A percentile compares a stretch with the other conserved stretches of the same genome.
phyloP scores from a whole-genome alignment of 768 basidiomycete species.

The Podaxis rugospora region DNA sequence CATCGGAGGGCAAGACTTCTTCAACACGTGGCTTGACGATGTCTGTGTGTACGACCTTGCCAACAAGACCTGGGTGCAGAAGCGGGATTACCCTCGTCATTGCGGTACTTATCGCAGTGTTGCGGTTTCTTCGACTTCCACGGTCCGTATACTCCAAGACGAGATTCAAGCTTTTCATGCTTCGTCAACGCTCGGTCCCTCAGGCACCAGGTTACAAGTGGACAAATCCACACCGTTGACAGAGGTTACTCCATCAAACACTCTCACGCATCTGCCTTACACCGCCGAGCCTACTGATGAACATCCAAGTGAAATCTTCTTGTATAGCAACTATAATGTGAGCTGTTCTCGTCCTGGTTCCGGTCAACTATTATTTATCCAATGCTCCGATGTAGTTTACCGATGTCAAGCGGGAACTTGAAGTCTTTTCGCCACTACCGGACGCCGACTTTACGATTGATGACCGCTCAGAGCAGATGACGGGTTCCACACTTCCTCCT shows the following conservation, averaged over 20 bases:
- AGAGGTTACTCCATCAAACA: constrained; percentile 54
- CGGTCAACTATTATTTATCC: constrained; percentile 5
- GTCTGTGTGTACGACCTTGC: constrained; percentile 84
- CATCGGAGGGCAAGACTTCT: constrained; percentile 93
- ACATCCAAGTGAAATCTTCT: constrained; percentile 79
- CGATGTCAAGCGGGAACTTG: constrained; percentile 92
- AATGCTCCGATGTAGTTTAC: constrained; percentile 56
- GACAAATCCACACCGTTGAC: constrained; percentile 35
- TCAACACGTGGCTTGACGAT: constrained; percentile 92
- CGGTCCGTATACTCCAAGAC: constrained; percentile 66
- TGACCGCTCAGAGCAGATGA: constrained; percentile 80
- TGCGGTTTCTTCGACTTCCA: constrained; percentile 68
- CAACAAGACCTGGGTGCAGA: constrained; percentile 70
- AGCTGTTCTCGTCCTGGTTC: constrained; percentile 21
- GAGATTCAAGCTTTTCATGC: constrained; percentile 42
- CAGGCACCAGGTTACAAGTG: constrained; percentile 55
- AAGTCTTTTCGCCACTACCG: constrained; percentile 81
- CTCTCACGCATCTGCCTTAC: constrained; percentile 70
- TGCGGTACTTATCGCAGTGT: constrained; percentile 96
- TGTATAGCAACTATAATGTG: constrained; percentile 97
- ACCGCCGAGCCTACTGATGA: constrained; percentile 68
- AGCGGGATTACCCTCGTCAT: constrained; percentile 82
- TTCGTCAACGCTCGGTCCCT: constrained; percentile 42
- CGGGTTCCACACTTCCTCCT: constrained; percentile 79
- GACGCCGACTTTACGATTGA: constrained; percentile 72